Evolutionary conservation across 2,329 filamentous ascomycete genomes (phyloP), one percentile per base, ranked within the genome.

Genomic region (Diaporthe citriasiana): DNA sequence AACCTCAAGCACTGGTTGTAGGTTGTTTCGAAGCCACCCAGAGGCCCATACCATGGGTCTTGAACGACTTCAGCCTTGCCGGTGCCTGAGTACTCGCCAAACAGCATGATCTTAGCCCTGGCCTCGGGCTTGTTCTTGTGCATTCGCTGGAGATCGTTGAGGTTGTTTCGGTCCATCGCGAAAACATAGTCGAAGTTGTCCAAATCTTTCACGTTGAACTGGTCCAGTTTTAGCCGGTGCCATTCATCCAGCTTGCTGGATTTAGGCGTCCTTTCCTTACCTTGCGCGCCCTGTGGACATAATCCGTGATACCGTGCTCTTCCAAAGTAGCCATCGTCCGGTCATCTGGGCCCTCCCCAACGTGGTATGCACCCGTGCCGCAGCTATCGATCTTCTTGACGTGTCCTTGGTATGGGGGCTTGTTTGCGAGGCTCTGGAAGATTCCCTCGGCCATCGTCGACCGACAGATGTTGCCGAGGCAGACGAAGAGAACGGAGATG

Each of bases 381-480:
- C 94, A 97, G 12, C 94, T 97, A 83, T 98, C 97, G 78, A 98
- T 91, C 74, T 86, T 86, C 22, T 85, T 85, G 80, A 98, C 91
- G 75, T 87, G 85, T 60, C 84, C 86, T 78, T 88, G 86, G 79
- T 91, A 91, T 33, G 89, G 87, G 60, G 89, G 84, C 78, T 92
- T 89, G 77, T 89, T 87, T 53, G 89, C 89, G 53, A 97, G 85
- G 75, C 92, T 90, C 74, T 91, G 91, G 85, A 99, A 98, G 77
- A 98, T 94, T 66, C 94, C 97, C 86, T 98, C 96, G 59, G 95
- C 95, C 97, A 99, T 98, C 42, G 97, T 94, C 10, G 95, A 98
- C 75, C 90, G 88, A 82, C 95, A 99, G 80, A 98, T 98, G 84
- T 99, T 99, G 82, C 97, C 97, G 45, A 98, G 89, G 84, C 97